Evolutionary conservation across 2,329 filamentous ascomycete genomes (phyloP).

Genomic region (Zopfia rhizophila): DNA sequence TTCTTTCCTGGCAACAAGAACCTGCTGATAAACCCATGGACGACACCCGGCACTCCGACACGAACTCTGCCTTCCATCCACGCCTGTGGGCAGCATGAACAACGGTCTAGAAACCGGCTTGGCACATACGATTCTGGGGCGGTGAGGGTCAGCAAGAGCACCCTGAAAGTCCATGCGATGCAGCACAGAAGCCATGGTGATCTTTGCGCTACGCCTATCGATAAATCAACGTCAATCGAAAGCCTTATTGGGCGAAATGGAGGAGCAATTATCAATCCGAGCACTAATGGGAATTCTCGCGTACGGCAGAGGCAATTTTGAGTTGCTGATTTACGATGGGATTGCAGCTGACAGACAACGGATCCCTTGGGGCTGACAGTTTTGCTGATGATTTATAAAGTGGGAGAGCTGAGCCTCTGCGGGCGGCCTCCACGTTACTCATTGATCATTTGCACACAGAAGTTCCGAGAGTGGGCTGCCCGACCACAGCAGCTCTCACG

Average conservation of each 20-base stretch:
- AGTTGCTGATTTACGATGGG: conserved; percentile 11
- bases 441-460: background rate
- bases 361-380: background rate
- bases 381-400: background rate
- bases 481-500: conserved; percentile 1
- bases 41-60: too few relatives aligned
- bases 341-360: background rate
- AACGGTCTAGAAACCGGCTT: too few relatives aligned
- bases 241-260: conserved; percentile 8
- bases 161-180: background rate
- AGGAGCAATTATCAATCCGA: background rate
- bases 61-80: too few relatives aligned
- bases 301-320: background rate
- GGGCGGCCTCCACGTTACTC: conserved; percentile 1
- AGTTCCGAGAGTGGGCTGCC: conserved; percentile 1
- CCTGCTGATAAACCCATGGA: too few relatives aligned
- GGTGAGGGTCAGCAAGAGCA: conserved; percentile 14
- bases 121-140: too few relatives aligned
- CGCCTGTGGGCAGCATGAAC: too few relatives aligned
- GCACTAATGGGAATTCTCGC: background rate
- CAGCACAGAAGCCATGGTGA: conserved; percentile 13
- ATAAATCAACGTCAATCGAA: conserved; percentile 17
- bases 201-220: conserved; percentile 21
- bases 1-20: too few relatives aligned
- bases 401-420: background rate